Evolutionary conservation across 2,329 filamentous ascomycete species (phyloP).

Genomic region (Fonsecaea nubica): DNA sequence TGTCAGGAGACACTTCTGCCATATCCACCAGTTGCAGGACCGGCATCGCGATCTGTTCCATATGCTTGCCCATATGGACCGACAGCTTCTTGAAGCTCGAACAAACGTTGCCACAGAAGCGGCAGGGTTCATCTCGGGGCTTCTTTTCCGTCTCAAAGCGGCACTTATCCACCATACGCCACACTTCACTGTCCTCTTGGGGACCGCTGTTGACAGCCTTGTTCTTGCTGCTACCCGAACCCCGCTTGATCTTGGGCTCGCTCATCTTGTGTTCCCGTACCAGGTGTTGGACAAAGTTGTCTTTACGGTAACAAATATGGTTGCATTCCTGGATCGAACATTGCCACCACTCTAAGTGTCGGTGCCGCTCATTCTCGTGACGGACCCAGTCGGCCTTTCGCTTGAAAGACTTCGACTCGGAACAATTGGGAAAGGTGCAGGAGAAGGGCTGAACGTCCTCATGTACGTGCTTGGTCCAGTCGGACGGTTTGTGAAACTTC

Average conservation of each 20-base stretch:
- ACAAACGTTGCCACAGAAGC: conserved; percentile 83
- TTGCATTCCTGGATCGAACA: conserved; percentile 81
- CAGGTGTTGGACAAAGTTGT: conserved; percentile 92
- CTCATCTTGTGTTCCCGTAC: conserved; percentile 87
- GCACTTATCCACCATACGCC: conserved; percentile 78
- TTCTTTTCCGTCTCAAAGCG: conserved; percentile 70
- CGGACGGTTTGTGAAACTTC: conserved; percentile 86
- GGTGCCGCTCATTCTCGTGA: conserved; percentile 89
- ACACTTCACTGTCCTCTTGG: conserved; percentile 67
- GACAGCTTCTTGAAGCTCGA: conserved; percentile 91
- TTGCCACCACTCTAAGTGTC: conserved; percentile 89
- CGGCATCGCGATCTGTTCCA: conserved; percentile 89
- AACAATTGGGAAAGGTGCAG: conserved; percentile 84
- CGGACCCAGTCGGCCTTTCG: conserved; percentile 95
- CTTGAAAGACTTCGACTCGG: conserved; percentile 89
- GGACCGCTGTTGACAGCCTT: conserved; percentile 42
- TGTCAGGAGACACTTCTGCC: conserved; percentile 57
- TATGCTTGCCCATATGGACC: conserved; percentile 91
- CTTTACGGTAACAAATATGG: conserved; percentile 83
- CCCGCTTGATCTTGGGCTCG: conserved; percentile 81
- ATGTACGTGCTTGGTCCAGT: conserved; percentile 96
- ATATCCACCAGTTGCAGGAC: conserved; percentile 64
- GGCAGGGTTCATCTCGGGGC: conserved; percentile 79
- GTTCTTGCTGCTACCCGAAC: conserved; percentile 68
- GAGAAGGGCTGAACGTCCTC: conserved; percentile 94